phyloP scores from a whole-genome alignment of 1,139 yeast species.

The Candida sanyaensis region DNA sequence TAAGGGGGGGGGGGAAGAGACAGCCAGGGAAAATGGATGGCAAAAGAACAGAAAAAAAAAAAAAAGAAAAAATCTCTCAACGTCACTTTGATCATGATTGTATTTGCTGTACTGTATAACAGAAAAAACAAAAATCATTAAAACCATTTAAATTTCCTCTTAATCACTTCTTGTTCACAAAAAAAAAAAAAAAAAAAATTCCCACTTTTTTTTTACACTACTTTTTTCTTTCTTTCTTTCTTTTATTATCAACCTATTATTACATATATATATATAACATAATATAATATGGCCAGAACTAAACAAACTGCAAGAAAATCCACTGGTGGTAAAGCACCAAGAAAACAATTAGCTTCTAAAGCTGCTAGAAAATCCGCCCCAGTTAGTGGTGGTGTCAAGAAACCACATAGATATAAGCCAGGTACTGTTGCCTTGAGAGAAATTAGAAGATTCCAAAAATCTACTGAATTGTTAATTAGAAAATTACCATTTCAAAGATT shows the following conservation, averaged over 20 bases:
- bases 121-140: conserved; percentile 1
- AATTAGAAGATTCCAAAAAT: conserved; percentile 55
- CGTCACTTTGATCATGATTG: background rate
- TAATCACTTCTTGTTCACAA: conserved; percentile 1
- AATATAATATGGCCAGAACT: conserved; percentile 47
- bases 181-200: conserved; percentile 1
- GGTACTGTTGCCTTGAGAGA: conserved; percentile 59
- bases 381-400: conserved; percentile 53
- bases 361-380: conserved; percentile 58
- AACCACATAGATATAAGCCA: conserved; percentile 58
- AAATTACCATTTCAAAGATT: conserved; percentile 53
- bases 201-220: background rate
- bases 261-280: background rate
- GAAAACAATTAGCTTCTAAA: conserved; percentile 55
- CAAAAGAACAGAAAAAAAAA: too few relatives aligned
- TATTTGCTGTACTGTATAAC: background rate
- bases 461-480: conserved; percentile 53
- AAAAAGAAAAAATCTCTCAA: background rate
- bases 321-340: conserved; percentile 57
- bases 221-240: conserved; percentile 7
- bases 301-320: conserved; percentile 58
- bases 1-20: background rate
- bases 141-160: conserved; percentile 7
- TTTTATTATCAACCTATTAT: conserved; percentile 2
- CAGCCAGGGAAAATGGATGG: background rate